Conservation (phyloP, 305 asterid species). For the Solanum hybrid region DNA sequence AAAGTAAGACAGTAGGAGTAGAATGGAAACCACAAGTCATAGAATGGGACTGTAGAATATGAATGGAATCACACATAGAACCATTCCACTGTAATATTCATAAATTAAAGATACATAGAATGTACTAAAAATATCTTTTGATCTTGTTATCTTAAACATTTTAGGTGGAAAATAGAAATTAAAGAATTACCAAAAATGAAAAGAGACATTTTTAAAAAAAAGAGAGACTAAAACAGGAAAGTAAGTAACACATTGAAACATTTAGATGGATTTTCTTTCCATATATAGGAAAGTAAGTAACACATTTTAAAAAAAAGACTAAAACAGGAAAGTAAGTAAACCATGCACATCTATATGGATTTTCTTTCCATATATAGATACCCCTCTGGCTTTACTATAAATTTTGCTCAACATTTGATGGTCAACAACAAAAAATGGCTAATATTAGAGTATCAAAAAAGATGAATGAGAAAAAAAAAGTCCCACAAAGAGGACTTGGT, state of each 20-base stretch:
- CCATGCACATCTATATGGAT: background rate
- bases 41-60: background rate
- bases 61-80: slow-evolving; percentile 31
- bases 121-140: background rate
- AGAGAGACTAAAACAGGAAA: too few species aligned
- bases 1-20: slow-evolving; percentile 26
- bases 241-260: background rate
- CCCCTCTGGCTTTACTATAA: slow-evolving; percentile 5
- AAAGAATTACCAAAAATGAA: background rate
- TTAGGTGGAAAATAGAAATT: background rate
- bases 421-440: slow-evolving; percentile 49
- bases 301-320: too few species aligned
- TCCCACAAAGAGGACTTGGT: slow-evolving; percentile 2
- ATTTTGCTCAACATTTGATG: background rate
- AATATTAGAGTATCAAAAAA: slow-evolving; percentile 36
- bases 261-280: background rate
- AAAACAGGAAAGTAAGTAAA: too few species aligned
- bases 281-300: too few species aligned
- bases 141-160: background rate
- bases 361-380: slow-evolving; percentile 21
- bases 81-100: background rate
- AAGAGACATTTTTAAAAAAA: background rate
- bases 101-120: background rate
- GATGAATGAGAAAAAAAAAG: slow-evolving; percentile 22
- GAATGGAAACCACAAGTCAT: slow-evolving; percentile 24